Conservation (phyloP, 1,284 basidiomycete species). For the Microbotryum lychnidis-dioicae region DNA sequence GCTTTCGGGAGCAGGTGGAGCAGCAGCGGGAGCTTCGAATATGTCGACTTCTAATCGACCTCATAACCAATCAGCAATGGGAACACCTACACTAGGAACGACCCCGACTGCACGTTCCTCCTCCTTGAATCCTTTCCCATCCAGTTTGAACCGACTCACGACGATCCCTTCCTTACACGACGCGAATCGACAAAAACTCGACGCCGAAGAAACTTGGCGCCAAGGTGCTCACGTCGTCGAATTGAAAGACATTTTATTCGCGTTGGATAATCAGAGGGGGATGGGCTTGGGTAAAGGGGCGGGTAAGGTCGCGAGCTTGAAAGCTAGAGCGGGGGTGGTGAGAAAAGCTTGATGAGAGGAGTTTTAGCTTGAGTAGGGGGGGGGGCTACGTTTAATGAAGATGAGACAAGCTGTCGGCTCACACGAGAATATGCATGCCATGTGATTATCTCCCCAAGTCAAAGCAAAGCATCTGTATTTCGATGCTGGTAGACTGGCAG, state of each 20-base stretch:
- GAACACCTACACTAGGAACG: slow-evolving; percentile 10
- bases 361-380: too few relatives aligned
- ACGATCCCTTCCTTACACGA: slow-evolving; percentile 20
- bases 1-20: slow-evolving; percentile 55
- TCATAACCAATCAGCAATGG: background rate
- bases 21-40: slow-evolving; percentile 26
- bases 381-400: too few relatives aligned
- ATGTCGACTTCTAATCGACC: slow-evolving; percentile 29
- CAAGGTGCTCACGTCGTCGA: slow-evolving; percentile 31
- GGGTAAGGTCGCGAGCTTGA: slow-evolving; percentile 30
- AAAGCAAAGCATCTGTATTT: too few relatives aligned
- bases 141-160: slow-evolving; percentile 4
- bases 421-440: too few relatives aligned
- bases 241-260: slow-evolving; percentile 34
- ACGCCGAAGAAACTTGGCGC: slow-evolving; percentile 21
- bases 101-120: background rate
- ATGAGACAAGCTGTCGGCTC: too few relatives aligned
- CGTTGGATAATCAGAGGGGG: slow-evolving; percentile 35
- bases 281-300: slow-evolving; percentile 34
- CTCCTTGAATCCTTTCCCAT: background rate
- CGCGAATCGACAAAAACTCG: slow-evolving; percentile 18
- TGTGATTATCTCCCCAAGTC: too few relatives aligned
- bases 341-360: background rate
- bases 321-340: slow-evolving; percentile 24
- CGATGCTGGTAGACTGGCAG: too few relatives aligned